Evolutionary conservation across 140 eudicot genomes (phyloP), one percentile per base, ranked within the genome.

Genomic region (Flaveria floridana): DNA sequence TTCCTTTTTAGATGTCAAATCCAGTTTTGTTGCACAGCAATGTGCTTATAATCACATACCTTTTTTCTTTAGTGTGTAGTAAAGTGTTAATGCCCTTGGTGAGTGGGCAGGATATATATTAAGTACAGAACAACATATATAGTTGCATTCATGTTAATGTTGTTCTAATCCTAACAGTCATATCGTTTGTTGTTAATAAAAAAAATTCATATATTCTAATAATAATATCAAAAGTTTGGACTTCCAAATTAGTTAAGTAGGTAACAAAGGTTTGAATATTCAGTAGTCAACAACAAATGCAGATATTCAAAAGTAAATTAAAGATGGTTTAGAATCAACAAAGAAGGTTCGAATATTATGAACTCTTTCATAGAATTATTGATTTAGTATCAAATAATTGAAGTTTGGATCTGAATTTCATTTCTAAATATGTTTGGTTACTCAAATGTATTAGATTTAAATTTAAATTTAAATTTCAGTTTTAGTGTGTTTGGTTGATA

Each of bases 21-120:
- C 63, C 64, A 55, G 63, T 79, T 79, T 72, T 73, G 79, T 65
- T 65, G 71, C 28, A 21, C 26, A 37, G n/a, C 59, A 68, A 72
- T 48, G 52, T 48, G 53, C 42, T 28, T 70, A 16, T 7, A 26
- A 73, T 16, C 63, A 50, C 15, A 70, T 34, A 51, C 12, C 62
- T 0, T 47, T 48, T 39, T 69, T 69, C 23, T 47, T 69, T 69
- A 1, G 0, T 4, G 41, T 34, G 41, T 34, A 34, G 41, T 34
- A 34, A 34, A 3, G 41, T 5, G 41, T 34, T 34, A 34, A 34
- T 34, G 8, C 41, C 1, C 37, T 69, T 69, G 62, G 11, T 69
- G 74, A 6, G 15, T 8, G 26, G 50, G 46, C 11, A 62, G 3
- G 44, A 62, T 62, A 62, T 10, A 25, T 19, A 34, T 34, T 5